Base-by-base conservation (phyloP, 345 rosid species). In the Arabis hirsuta region DNA sequence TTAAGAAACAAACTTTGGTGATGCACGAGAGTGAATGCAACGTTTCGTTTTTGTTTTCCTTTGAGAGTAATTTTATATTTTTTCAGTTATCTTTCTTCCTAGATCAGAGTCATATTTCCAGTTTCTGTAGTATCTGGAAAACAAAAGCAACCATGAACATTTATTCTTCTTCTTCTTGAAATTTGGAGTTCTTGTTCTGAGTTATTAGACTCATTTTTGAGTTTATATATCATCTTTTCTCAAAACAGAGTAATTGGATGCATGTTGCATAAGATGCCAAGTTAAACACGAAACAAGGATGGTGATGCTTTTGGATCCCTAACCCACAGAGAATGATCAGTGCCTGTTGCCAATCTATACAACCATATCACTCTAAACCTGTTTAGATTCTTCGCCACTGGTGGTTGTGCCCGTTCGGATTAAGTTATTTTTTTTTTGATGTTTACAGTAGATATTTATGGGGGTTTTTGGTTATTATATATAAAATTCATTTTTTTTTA, bases 111-210 rank as follows among this genome's bases (percentile, higher is more conserved):
- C 39, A 47, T 8, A 14, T 59, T 55, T 65, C 63, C 70, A 24
- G 69, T 55, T 36, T 54, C 14, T 54, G 48, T 62, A 63, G 59
- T 56, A 44, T 44, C 50, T 63, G 76, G 70, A 45, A 53, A 63
- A 13, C 13, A 12, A 56, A 39, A 16, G 14, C 42, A 65, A 67
- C 63, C 32, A 60, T 52, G 62, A 67, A 34, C 73, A 74, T 59
- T 50, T 7, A 22, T 34, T 34, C 56, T 67, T 74, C 57, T 64
- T 64, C 41, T 36, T 32, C 36, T 32, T 32, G 7, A 12, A 16
- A 56, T 20, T 65, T 65, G 7, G 62, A 74, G 72, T 65, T 57
- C 52, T 56, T 73, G 72, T 73, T 64, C 64, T 39, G 67, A 70
- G 59, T 71, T 61, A 22, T 51, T 38, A 43, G 13, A 62, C 76